Conservation (phyloP, 164 flowering plant species). For the Kalanchoe fedtschenkoi region DNA sequence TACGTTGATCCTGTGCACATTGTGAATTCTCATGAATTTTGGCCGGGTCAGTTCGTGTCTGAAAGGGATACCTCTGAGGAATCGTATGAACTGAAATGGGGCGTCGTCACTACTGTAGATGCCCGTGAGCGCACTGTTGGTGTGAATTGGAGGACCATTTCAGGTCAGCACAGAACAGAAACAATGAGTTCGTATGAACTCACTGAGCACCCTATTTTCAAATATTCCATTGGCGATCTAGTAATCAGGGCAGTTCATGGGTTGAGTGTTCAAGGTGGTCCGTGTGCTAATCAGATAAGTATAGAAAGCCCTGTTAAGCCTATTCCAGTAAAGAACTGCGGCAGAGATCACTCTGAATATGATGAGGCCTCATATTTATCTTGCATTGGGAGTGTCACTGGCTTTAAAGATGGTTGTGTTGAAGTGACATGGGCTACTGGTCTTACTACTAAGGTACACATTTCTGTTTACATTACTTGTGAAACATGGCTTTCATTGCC, state of each 20-base stretch:
- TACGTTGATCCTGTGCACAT: constrained; percentile 33
- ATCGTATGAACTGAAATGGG: constrained; percentile 36
- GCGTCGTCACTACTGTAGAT: constrained; percentile 57
- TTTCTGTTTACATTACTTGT: neutral
- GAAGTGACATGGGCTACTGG: constrained; percentile 88
- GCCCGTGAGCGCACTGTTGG: constrained; percentile 68
- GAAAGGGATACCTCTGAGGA: constrained; percentile 48
- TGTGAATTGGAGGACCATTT: constrained; percentile 42
- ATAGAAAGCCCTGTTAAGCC: neutral
- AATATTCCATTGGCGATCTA: constrained; percentile 57
- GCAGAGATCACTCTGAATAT: constrained; percentile 11
- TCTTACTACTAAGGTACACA: constrained; percentile 46
- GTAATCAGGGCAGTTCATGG: constrained; percentile 34
- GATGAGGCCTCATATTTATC: constrained; percentile 22
- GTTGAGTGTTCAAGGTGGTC: constrained; percentile 15
- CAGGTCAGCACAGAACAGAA: constrained; percentile 28
- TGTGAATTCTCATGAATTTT: constrained; percentile 71
- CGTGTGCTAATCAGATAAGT: constrained; percentile 1
- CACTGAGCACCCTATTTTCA: constrained; percentile 73
- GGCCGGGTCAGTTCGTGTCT: constrained; percentile 64
- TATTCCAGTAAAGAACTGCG: constrained; percentile 6
- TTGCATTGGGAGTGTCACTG: constrained; percentile 55
- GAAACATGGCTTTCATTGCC: constrained; percentile 5
- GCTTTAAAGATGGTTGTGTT: constrained; percentile 46
- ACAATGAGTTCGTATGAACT: constrained; percentile 80